These are phyloP conservation scores for Salvia rosmarinus DNA, from an alignment of 257 asterid genomes.

Conservation along the genomic window DNA sequence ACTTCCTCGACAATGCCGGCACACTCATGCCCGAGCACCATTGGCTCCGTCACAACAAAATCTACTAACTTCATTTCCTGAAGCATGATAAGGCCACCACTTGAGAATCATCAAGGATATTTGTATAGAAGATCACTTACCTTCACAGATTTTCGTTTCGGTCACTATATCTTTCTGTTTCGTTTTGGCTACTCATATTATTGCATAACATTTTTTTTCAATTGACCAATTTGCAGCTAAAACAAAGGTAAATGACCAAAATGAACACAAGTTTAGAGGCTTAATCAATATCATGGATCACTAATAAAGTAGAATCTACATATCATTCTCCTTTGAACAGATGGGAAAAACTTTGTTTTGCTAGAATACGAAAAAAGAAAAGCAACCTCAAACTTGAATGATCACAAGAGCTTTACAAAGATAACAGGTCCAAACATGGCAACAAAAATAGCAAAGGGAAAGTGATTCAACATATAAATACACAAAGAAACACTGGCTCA, in stretches of 20 bases:
- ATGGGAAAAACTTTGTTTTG: neutral
- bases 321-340: neutral
- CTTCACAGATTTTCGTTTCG: neutral
- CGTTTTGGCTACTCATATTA: neutral
- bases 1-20: constrained; percentile 87
- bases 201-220: neutral
- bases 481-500: neutral
- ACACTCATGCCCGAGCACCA: constrained; percentile 97
- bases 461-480: neutral
- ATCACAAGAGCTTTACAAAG: constrained; percentile 5
- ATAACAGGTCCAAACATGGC: neutral
- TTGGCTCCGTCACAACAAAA: constrained; percentile 85
- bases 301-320: neutral
- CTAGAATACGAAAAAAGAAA: neutral
- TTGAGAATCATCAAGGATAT: neutral
- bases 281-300: neutral
- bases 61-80: constrained; percentile 76
- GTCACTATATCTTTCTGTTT: neutral
- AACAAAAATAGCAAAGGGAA: neutral
- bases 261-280: neutral
- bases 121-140: neutral
- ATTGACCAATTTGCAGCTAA: neutral
- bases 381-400: neutral
- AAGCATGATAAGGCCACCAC: constrained; percentile 18
- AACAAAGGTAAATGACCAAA: neutral